Evolutionary conservation across 163 green algal genomes (phyloP).

Genomic region (Volvox carteri): DNA sequence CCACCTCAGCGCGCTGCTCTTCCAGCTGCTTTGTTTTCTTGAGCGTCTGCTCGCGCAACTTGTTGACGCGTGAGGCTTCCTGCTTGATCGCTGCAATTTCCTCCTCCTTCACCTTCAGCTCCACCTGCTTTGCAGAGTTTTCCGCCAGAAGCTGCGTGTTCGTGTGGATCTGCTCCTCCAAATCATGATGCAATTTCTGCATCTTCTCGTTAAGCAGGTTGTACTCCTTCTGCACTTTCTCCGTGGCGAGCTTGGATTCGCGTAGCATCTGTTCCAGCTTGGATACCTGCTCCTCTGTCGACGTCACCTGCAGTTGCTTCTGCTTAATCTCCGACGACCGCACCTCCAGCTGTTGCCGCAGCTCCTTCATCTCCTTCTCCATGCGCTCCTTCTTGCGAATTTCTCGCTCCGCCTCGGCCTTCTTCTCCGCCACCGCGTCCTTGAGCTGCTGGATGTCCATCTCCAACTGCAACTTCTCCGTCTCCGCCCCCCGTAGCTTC

Average conservation of each 20-base stretch:
- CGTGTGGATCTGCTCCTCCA: constrained; percentile 92
- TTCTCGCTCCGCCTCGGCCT: constrained; percentile 84
- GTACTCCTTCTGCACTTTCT: constrained; percentile 91
- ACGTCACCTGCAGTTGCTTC: constrained; percentile 78
- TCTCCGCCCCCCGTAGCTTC: constrained; percentile 78
- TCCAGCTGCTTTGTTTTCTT: constrained; percentile 86
- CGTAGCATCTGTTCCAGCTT: constrained; percentile 83
- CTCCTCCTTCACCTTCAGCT: constrained; percentile 91
- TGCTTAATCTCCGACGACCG: constrained; percentile 86
- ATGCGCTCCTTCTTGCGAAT: constrained; percentile 84
- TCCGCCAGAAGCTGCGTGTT: constrained; percentile 92
- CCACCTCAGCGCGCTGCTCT: constrained; percentile 67
- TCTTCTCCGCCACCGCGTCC: constrained; percentile 79
- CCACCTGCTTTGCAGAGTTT: constrained; percentile 87
- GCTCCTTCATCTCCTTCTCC: constrained; percentile 87
- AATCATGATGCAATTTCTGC: constrained; percentile 89
- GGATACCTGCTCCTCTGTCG: constrained; percentile 82
- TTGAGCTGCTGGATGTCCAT: constrained; percentile 76
- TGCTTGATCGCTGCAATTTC: constrained; percentile 78
- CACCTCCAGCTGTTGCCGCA: constrained; percentile 81
- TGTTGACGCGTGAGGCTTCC: constrained; percentile 71
- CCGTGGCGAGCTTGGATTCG: constrained; percentile 74
- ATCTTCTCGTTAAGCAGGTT: constrained; percentile 90
- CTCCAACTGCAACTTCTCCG: constrained; percentile 79
- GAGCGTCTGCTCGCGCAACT: constrained; percentile 73